These are phyloP conservation scores for Puccinia polysora DNA, from an alignment of 1,284 basidiomycete species.

Conservation along the genomic window DNA sequence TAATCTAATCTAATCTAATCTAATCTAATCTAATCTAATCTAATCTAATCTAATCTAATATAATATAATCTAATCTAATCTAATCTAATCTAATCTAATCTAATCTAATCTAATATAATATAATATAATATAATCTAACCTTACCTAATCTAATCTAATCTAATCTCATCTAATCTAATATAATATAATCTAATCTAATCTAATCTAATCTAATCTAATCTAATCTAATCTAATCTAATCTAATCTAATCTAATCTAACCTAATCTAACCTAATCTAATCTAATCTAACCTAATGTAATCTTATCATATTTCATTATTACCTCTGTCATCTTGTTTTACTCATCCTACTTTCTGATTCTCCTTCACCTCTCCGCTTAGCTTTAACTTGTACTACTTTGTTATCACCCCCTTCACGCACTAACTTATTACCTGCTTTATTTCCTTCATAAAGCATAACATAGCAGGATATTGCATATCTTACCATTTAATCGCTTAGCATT, in stretches of 20 bases:
- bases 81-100: no score
- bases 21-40: no score
- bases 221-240: no score
- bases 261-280: no score
- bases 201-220: no score
- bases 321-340: not conserved
- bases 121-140: no score
- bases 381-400: not conserved
- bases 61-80: no score
- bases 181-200: not conserved
- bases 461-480: not conserved
- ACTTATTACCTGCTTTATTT: constrained; percentile 5
- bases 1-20: no score
- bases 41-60: no score
- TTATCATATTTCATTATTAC: not conserved
- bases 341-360: not conserved
- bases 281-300: no score
- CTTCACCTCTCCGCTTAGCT: not conserved
- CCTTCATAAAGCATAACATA: not conserved
- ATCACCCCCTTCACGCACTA: constrained; percentile 6
- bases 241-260: no score
- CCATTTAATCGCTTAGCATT: not conserved
- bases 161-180: not conserved
- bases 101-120: no score
- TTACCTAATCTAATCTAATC: not conserved